Evolutionary conservation across 148 eudicot species (phyloP).

Genomic region (Drosera capensis): DNA sequence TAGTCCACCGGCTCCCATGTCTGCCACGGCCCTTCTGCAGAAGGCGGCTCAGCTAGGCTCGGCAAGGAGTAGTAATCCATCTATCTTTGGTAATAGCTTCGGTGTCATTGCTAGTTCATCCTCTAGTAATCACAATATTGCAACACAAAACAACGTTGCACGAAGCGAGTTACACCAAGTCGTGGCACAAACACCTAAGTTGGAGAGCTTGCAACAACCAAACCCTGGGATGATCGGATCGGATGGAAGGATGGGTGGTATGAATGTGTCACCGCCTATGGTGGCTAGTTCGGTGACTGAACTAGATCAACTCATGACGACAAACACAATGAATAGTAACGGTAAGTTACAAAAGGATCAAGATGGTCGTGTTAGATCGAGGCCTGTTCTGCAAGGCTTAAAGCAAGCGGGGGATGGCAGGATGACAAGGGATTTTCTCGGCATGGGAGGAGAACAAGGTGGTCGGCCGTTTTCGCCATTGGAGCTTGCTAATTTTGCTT

Average conservation of each 20-base stretch:
- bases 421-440: constrained; percentile 74
- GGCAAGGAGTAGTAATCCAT: constrained; percentile 33
- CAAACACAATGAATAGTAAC: too few relatives aligned
- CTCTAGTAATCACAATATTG: not conserved
- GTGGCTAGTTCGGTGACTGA: constrained; percentile 9
- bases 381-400: constrained; percentile 8
- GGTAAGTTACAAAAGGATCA: too few relatives aligned
- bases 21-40: constrained; percentile 84
- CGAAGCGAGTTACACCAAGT: constrained; percentile 10
- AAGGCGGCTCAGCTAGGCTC: constrained; percentile 92
- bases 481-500: constrained; percentile 24
- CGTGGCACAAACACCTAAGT: constrained; percentile 1
- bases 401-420: constrained; percentile 12
- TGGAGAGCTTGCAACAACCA: not conserved
- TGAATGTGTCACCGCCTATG: too few relatives aligned
- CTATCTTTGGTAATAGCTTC: constrained; percentile 25
- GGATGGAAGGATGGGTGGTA: constrained; percentile 4
- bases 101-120: constrained; percentile 31
- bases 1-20: constrained; percentile 43
- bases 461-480: constrained; percentile 42
- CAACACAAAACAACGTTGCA: not conserved
- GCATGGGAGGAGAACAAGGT: constrained; percentile 45
- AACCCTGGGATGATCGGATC: not conserved
- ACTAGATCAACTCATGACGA: constrained; percentile 31
- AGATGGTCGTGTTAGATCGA: too few relatives aligned